These are phyloP conservation scores for Hortiboletus flavorubellus DNA, from an alignment of 768 basidiomycete genomes.

Conservation along the genomic window DNA sequence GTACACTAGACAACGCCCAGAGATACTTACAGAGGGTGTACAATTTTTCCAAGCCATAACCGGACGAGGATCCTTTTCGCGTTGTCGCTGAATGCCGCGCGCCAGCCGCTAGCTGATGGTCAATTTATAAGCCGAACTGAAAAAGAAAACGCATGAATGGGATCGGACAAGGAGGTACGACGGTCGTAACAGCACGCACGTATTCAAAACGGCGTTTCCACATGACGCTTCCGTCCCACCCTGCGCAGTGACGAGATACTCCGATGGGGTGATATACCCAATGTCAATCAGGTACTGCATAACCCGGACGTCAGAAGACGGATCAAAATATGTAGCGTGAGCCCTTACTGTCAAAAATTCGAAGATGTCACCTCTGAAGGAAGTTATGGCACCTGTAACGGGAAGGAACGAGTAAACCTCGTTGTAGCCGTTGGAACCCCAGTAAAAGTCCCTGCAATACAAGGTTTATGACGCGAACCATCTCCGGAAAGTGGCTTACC, in stretches of 20 bases:
- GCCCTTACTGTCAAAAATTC: conserved; percentile 45
- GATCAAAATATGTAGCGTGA: neutral
- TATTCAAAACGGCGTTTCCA: conserved; percentile 51
- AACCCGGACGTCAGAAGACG: neutral
- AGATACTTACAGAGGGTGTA: neutral
- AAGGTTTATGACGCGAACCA: neutral
- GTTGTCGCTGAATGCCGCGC: neutral
- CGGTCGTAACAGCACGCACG: conserved; percentile 36
- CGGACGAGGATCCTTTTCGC: neutral
- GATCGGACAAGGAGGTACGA: neutral
- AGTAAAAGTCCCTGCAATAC: conserved; percentile 51
- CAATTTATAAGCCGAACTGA: conserved; percentile 45
- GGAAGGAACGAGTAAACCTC: conserved; percentile 50
- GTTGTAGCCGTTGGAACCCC: conserved; percentile 52
- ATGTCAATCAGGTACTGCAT: conserved; percentile 49
- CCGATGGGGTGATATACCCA: conserved; percentile 43
- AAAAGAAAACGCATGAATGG: neutral
- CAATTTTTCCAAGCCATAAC: neutral
- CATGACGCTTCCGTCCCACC: conserved; percentile 62
- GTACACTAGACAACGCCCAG: neutral
- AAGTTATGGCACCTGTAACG: conserved; percentile 34
- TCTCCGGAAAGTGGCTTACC: conserved; percentile 32
- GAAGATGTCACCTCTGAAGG: conserved; percentile 54
- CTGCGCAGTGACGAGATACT: conserved; percentile 58
- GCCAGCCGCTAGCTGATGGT: conserved; percentile 37